phyloP scores from a whole-genome alignment of 2,329 filamentous ascomycete genomes.

The Hypoxylon rubiginosum region DNA sequence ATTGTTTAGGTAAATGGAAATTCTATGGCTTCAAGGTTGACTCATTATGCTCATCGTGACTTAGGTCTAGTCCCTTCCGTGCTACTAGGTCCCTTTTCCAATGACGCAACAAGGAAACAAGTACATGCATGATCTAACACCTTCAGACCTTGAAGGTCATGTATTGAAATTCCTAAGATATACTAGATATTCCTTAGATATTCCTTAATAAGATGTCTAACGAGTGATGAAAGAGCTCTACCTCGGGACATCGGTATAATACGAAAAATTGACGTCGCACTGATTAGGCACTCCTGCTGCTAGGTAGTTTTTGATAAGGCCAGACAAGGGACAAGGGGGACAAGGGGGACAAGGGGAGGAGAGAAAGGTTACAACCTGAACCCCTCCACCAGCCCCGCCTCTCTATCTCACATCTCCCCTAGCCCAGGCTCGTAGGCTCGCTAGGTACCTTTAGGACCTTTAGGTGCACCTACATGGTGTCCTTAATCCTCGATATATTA shows the following conservation, averaged over 20 bases:
- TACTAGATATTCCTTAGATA: background rate
- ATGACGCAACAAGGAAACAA: background rate
- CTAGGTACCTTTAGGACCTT: background rate
- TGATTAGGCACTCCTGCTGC: constrained; percentile 24
- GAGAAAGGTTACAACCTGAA: constrained; percentile 31
- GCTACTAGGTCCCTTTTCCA: background rate
- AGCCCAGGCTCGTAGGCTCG: constrained; percentile 2
- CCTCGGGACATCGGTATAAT: constrained; percentile 8
- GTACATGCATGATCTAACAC: background rate
- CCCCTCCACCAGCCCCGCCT: constrained; percentile 42
- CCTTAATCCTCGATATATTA: constrained; percentile 7
- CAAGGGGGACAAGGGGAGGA: too few species aligned
- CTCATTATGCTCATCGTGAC: constrained; percentile 18
- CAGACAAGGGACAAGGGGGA: constrained; percentile 1
- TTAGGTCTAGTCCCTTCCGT: too few species aligned
- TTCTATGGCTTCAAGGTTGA: constrained; percentile 4
- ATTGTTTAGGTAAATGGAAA: background rate
- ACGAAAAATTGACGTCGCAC: constrained; percentile 20
- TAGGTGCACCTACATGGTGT: background rate
- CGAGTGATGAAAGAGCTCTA: constrained; percentile 3
- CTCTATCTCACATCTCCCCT: background rate
- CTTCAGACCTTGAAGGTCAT: background rate
- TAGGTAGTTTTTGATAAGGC: constrained; percentile 26
- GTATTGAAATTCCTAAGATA: background rate
- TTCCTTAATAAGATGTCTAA: background rate